These are phyloP conservation scores for Coemansia sp. DNA, from an alignment of 192 early-diverging fungal species.

Conservation along the genomic window DNA sequence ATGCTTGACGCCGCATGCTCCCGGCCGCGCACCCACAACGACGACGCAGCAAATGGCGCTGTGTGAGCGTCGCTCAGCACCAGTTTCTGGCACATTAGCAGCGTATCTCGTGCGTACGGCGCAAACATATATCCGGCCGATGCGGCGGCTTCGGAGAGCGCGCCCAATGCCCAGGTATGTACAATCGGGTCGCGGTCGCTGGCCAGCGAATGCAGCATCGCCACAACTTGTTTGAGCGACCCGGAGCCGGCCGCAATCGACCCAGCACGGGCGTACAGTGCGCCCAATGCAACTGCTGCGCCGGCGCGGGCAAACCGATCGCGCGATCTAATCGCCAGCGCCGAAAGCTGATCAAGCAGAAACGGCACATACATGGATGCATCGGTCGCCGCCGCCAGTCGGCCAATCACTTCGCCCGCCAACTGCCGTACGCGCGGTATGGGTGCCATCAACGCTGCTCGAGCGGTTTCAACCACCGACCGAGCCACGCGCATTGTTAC, in stretches of 20 bases:
- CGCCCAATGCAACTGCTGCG: conserved; percentile 85
- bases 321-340: conserved; percentile 78
- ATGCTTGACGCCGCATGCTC: conserved; percentile 21
- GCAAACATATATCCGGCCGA: conserved; percentile 92
- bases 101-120: conserved; percentile 82
- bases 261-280: conserved; percentile 84
- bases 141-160: conserved; percentile 80
- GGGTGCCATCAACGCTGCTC: conserved; percentile 63
- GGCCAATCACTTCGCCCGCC: conserved; percentile 80
- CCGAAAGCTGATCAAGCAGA: conserved; percentile 42
- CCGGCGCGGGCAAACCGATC: conserved; percentile 95
- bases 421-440: conserved; percentile 71
- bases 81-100: conserved; percentile 84
- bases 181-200: conserved; percentile 92
- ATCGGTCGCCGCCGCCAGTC: conserved; percentile 61
- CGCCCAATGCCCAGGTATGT: conserved; percentile 88
- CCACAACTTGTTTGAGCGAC: conserved; percentile 85
- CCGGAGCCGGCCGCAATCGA: conserved; percentile 76
- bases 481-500: conserved; percentile 24
- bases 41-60: conserved; percentile 36
- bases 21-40: conserved; percentile 38
- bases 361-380: conserved; percentile 37
- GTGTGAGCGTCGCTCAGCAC: conserved; percentile 88
- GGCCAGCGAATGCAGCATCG: conserved; percentile 85
- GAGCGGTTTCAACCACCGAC: conserved; percentile 30